Percentiles rank a stretch among this genome's conserved stretches.
Evolutionary conservation across 257 asterid species (phyloP).

Genomic region (Petunia axillaris): DNA sequence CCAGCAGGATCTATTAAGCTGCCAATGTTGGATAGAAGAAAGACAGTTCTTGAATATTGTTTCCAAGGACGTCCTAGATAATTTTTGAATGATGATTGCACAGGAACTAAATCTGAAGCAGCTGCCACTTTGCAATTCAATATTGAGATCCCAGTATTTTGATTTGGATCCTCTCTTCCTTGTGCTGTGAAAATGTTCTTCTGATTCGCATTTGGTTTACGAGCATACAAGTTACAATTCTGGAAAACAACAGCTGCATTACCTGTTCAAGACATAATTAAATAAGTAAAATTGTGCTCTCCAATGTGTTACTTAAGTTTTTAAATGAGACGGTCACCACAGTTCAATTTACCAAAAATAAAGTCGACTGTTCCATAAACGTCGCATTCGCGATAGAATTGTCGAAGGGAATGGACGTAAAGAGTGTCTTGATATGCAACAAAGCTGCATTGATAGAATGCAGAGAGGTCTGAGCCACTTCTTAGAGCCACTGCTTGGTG

Average conservation of each 20-base stretch:
- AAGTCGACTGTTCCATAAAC: slow-evolving; percentile 89
- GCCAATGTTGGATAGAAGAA: slow-evolving; percentile 53
- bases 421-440: slow-evolving; percentile 93
- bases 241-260: slow-evolving; percentile 84
- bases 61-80: slow-evolving; percentile 96
- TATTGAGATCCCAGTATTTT: slow-evolving; percentile 91
- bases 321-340: fast-evolving
- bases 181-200: slow-evolving; percentile 87
- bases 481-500: slow-evolving; percentile 98
- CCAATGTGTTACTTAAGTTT: not conserved
- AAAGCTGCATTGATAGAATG: slow-evolving; percentile 83
- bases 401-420: slow-evolving; percentile 88
- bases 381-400: slow-evolving; percentile 84
- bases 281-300: not conserved
- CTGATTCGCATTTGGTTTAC: slow-evolving; percentile 66
- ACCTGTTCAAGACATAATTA: slow-evolving; percentile 1
- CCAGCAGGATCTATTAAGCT: slow-evolving; percentile 66
- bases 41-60: slow-evolving; percentile 68
- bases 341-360: slow-evolving; percentile 64
- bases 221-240: slow-evolving; percentile 76
- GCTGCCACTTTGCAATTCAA: slow-evolving; percentile 73
- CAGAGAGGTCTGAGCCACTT: slow-evolving; percentile 82
- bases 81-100: slow-evolving; percentile 49
- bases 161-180: slow-evolving; percentile 90
- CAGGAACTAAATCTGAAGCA: slow-evolving; percentile 78